phyloP scores from a whole-genome alignment of 352 stramenopile species.

The Phytophthora europaea region DNA sequence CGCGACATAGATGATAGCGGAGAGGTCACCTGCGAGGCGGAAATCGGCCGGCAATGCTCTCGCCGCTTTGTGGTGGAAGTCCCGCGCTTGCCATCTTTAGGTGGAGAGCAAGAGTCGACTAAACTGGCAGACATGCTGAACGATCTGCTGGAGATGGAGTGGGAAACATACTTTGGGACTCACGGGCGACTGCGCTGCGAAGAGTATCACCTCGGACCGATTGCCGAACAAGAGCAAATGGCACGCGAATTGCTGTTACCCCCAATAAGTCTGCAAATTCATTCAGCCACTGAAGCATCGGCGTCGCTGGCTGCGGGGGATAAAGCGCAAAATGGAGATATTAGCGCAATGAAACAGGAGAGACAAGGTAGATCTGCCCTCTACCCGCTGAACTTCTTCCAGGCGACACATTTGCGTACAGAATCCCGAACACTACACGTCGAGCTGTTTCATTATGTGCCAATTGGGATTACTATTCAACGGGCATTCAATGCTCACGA shows the following conservation, averaged over 20 bases:
- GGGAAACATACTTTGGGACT: constrained; percentile 66
- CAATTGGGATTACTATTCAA: constrained; percentile 34
- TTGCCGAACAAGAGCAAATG: constrained; percentile 16
- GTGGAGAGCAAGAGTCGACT: constrained; percentile 4
- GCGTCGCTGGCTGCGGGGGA: not conserved
- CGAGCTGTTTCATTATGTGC: constrained; percentile 38
- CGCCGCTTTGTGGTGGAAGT: constrained; percentile 56
- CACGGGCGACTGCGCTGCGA: constrained; percentile 40
- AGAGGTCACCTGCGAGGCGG: constrained; percentile 37
- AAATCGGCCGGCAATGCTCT: constrained; percentile 64
- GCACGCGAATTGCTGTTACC: constrained; percentile 45
- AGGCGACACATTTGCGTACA: constrained; percentile 23
- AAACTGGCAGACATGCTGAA: constrained; percentile 47
- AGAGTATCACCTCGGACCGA: constrained; percentile 26
- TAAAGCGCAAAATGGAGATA: constrained; percentile 23
- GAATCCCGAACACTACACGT: constrained; percentile 17
- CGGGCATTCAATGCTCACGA: not conserved
- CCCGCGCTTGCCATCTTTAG: constrained; percentile 30
- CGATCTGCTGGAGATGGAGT: constrained; percentile 54
- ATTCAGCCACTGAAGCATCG: not conserved
- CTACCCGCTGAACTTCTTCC: constrained; percentile 33
- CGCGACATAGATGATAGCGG: constrained; percentile 16
- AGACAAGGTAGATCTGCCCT: constrained; percentile 17
- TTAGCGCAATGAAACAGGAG: constrained; percentile 1
- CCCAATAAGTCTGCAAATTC: constrained; percentile 45